A percentile compares a stretch with the other conserved stretches of the same genome.
Conservation (phyloP, 441 rosid species). For the Manihot esculenta region DNA sequence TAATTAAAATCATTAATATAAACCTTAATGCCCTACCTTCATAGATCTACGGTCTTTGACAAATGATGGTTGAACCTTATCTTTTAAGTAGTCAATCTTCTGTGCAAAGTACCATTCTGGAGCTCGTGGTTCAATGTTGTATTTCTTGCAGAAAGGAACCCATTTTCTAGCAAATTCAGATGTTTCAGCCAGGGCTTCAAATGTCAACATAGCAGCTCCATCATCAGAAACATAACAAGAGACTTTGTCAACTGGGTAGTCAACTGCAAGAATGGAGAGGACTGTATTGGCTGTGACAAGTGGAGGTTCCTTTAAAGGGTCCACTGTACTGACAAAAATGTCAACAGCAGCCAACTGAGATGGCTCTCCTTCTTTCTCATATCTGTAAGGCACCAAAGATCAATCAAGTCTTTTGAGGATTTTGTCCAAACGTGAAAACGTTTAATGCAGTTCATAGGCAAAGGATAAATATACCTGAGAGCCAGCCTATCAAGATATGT, state of each 20-base stretch:
- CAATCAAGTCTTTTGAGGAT: background rate
- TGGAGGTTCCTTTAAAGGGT: conserved; percentile 42
- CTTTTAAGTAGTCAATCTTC: conserved; percentile 38
- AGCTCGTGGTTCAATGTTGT: conserved; percentile 38
- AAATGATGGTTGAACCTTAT: conserved; percentile 39
- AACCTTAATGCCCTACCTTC: conserved; percentile 27
- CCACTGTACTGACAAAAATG: conserved; percentile 43
- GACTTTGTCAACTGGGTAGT: conserved; percentile 40
- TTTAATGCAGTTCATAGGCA: background rate
- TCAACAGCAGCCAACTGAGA: conserved; percentile 38
- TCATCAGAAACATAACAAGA: conserved; percentile 44
- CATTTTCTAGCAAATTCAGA: conserved; percentile 40
- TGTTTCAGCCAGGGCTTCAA: conserved; percentile 36
- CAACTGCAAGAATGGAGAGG: conserved; percentile 38
- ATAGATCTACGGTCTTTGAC: conserved; percentile 42
- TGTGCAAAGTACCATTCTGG: conserved; percentile 37
- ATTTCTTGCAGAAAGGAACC: conserved; percentile 41
- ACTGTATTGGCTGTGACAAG: conserved; percentile 40
- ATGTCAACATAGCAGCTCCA: conserved; percentile 42
- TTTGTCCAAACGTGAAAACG: background rate
- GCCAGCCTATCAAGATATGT: conserved; percentile 46
- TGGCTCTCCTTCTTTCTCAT: conserved; percentile 40
- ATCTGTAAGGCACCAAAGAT: conserved; percentile 22
- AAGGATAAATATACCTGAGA: conserved; percentile 30
- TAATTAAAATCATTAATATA: background rate